Conservation (phyloP, 108 stramenopile genomes). For the Stephanodiscus triporus region DNA sequence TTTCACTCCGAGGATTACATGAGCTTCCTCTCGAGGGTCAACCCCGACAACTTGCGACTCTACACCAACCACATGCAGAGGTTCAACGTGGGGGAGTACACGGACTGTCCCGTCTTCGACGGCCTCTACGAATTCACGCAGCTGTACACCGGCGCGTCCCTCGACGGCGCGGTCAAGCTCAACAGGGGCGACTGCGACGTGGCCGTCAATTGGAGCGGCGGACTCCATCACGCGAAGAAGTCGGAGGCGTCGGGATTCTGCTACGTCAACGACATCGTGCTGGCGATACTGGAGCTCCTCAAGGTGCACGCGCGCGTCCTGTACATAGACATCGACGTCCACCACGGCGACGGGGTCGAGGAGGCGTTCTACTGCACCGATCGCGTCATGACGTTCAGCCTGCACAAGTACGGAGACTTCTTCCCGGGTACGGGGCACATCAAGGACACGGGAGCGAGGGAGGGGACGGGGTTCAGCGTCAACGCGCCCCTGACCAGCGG, state of each 20-base stretch:
- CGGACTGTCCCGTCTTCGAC: slow-evolving; percentile 99
- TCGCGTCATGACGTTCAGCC: slow-evolving; percentile 98
- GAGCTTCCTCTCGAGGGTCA: slow-evolving; percentile 87
- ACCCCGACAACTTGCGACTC: slow-evolving; percentile 89
- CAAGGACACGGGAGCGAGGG: slow-evolving; percentile 94
- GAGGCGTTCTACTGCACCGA: slow-evolving; percentile 99
- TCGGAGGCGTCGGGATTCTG: slow-evolving; percentile 96
- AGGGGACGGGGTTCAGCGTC: slow-evolving; percentile 94
- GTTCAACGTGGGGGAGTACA: slow-evolving; percentile 96
- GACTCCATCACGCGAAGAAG: slow-evolving; percentile 99
- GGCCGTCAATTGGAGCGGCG: slow-evolving; percentile 99
- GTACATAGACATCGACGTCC: slow-evolving; percentile 99
- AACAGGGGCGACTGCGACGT: slow-evolving; percentile 94
- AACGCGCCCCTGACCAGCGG: slow-evolving; percentile 97
- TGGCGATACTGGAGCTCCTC: slow-evolving; percentile 98
- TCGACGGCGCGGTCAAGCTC: slow-evolving; percentile 97
- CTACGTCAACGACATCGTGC: slow-evolving; percentile 99
- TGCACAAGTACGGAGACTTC: slow-evolving; percentile 99
- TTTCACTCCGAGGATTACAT: slow-evolving; percentile 98
- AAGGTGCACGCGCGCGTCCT: slow-evolving; percentile 98
- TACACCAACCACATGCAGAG: slow-evolving; percentile 77
- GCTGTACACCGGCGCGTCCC: slow-evolving; percentile 92
- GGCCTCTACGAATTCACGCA: slow-evolving; percentile 97
- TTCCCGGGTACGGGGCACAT: slow-evolving; percentile 99
- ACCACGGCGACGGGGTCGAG: slow-evolving; percentile 99